A percentile compares a stretch with the other conserved stretches of the same genome.
phyloP scores from a whole-genome alignment of 495 filamentous ascomycete genomes.

The Lepraria neglecta region DNA sequence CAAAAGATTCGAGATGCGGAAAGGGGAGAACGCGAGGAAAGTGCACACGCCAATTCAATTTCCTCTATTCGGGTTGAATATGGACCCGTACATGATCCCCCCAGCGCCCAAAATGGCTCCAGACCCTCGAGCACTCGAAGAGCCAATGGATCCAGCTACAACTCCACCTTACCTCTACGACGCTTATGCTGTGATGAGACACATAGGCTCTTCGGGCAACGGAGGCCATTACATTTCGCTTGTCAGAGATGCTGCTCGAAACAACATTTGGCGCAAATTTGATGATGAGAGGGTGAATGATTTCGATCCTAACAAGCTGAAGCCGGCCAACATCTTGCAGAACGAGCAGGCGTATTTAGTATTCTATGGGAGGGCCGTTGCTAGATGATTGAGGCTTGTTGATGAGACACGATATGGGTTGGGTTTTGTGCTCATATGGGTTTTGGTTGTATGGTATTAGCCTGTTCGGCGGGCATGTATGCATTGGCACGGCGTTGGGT shows the following conservation, averaged over 20 bases:
- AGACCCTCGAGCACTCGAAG: slow-evolving; percentile 8
- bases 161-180: slow-evolving; percentile 64
- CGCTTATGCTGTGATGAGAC: slow-evolving; percentile 64
- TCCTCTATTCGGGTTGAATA: slow-evolving; percentile 56
- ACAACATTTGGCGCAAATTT: slow-evolving; percentile 56
- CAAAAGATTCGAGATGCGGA: slow-evolving; percentile 61
- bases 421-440: background rate
- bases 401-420: slow-evolving; percentile 7
- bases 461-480: background rate
- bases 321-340: slow-evolving; percentile 44
- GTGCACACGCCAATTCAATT: slow-evolving; percentile 64
- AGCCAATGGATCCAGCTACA: slow-evolving; percentile 42
- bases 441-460: background rate
- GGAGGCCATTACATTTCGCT: slow-evolving; percentile 66
- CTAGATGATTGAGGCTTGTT: slow-evolving; percentile 35
- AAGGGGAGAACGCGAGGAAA: slow-evolving; percentile 53
- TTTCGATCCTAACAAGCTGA: slow-evolving; percentile 50
- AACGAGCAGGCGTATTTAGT: slow-evolving; percentile 64
- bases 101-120: slow-evolving; percentile 11
- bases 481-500: slow-evolving; percentile 22
- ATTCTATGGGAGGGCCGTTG: slow-evolving; percentile 54
- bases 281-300: slow-evolving; percentile 57
- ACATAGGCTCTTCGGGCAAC: slow-evolving; percentile 55
- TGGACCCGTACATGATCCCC: slow-evolving; percentile 39
- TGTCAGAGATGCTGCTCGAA: slow-evolving; percentile 53